phyloP scores from a whole-genome alignment of 176 grass and related monocot genomes.

The Oryza nivara region DNA sequence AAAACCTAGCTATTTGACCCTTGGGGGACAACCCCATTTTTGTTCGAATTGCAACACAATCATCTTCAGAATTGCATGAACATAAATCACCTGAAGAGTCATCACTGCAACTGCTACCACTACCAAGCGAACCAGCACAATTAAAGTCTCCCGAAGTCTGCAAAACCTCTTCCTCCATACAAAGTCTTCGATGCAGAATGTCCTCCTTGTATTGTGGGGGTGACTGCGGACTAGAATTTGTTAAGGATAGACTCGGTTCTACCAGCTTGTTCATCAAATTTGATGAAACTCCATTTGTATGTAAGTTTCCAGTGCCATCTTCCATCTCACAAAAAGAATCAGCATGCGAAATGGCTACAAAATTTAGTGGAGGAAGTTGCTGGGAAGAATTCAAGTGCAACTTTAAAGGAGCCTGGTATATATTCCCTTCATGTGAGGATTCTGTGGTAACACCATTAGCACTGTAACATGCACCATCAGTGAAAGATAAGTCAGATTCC shows the following conservation, averaged over 20 bases:
- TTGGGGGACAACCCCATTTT: slow-evolving; percentile 50
- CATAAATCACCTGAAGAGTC: slow-evolving; percentile 74
- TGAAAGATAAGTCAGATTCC: slow-evolving; percentile 56
- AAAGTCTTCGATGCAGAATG: slow-evolving; percentile 78
- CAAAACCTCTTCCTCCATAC: slow-evolving; percentile 79
- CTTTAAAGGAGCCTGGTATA: slow-evolving; percentile 16
- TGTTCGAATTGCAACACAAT: slow-evolving; percentile 45
- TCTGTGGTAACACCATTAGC: slow-evolving; percentile 41
- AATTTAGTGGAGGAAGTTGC: slow-evolving; percentile 47
- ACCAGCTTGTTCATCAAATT: slow-evolving; percentile 50
- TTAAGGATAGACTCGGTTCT: slow-evolving; percentile 50
- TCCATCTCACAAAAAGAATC: slow-evolving; percentile 32
- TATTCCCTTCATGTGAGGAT: slow-evolving; percentile 43
- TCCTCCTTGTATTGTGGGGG: slow-evolving; percentile 91
- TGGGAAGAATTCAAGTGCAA: slow-evolving; percentile 47
- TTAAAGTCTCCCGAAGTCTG: slow-evolving; percentile 62
- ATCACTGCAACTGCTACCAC: slow-evolving; percentile 72
- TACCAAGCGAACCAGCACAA: slow-evolving; percentile 55
- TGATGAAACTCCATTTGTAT: slow-evolving; percentile 43
- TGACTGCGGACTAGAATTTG: slow-evolving; percentile 54
- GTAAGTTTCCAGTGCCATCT: slow-evolving; percentile 39
- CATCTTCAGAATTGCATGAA: slow-evolving; percentile 85
- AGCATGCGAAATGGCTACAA: slow-evolving; percentile 34
- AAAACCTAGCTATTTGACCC: slow-evolving; percentile 39
- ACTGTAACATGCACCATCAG: slow-evolving; percentile 52